Evolutionary conservation across 495 filamentous ascomycete species (phyloP), one percentile per base, ranked within the genome.

Genomic region (Sabuloglossum arenarium): DNA sequence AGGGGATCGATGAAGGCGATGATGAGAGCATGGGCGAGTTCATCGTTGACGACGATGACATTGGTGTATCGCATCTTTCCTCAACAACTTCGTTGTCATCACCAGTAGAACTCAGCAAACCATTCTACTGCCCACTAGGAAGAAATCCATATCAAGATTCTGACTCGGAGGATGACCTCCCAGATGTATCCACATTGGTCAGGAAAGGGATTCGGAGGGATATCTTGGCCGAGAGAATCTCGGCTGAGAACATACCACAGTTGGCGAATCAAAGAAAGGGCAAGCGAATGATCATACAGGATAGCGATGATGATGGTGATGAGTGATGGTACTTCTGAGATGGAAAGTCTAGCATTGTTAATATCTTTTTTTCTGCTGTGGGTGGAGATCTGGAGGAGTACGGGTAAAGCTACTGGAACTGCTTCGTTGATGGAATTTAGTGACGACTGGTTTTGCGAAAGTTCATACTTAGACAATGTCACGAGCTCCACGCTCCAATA

Each of bases 81-180:
- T 61, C 56, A 5, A 57, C 56, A 1, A 52, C 55, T 24, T 49
- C 56, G 1, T 29, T 56, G 14, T 4, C 39, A 27, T 27, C 55
- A 6, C 29, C 25, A 23, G 37, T 51, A n/a, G 2, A 30, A 28
- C n/a, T 32, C 12, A 46, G n/a, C 19, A 39, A 45, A 51, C 42
- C 55, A 11, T 56, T 56, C 42, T 56, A 56, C 24, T 8, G 25
- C 24, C 27, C 55, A 47, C 55, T 23, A 3, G 29, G 51, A 25
- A 56, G 54, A 30, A 56, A 16, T 16, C 28, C 19, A 8, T 29
- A 55, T 9, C 30, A 10, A 11, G 54, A 39, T 24, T 53, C 50
- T 8, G 61, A 58, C n/a, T 63, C 59, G 16, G 62, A 62, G 11
- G 64, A 62, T 21, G 65, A 64, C 16, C 58, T 67, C 29, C 65